phyloP scores from a whole-genome alignment of 1,139 yeast genomes.

The Geotrichum reessii region DNA sequence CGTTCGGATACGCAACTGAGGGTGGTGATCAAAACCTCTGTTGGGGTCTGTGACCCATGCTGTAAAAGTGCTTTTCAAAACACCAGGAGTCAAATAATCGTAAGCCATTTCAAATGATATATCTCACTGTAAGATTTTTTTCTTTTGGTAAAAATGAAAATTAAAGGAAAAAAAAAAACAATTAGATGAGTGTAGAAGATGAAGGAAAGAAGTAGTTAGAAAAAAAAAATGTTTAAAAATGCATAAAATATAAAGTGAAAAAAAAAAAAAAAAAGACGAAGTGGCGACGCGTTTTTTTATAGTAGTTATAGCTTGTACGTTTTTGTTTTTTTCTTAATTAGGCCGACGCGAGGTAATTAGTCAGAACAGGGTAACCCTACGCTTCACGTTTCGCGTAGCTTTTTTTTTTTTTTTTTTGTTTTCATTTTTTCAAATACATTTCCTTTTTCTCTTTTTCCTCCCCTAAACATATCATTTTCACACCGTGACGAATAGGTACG shows the following conservation, averaged over 20 bases:
- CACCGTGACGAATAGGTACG: not conserved
- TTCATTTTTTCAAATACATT: not conserved
- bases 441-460: constrained; percentile 2
- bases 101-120: constrained; percentile 3
- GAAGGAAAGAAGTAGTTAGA: not conserved
- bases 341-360: constrained; percentile 4
- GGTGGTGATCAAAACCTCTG: not conserved
- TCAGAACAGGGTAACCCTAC: constrained; percentile 11
- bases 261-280: not conserved
- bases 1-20: not conserved
- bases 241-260: not conserved
- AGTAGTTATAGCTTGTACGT: not conserved
- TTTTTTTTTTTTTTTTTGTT: not conserved
- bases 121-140: not conserved
- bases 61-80: not conserved
- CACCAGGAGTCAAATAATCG: constrained; percentile 8
- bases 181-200: not conserved
- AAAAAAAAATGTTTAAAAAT: not conserved
- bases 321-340: not conserved
- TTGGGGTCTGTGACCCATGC: not conserved
- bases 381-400: not conserved
- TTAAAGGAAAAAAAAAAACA: not conserved
- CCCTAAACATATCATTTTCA: not conserved
- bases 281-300: constrained; percentile 7
- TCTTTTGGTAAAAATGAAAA: too few relatives aligned